Base-by-base conservation (phyloP, 345 rosid genomes). In the Populus pruinosa region DNA sequence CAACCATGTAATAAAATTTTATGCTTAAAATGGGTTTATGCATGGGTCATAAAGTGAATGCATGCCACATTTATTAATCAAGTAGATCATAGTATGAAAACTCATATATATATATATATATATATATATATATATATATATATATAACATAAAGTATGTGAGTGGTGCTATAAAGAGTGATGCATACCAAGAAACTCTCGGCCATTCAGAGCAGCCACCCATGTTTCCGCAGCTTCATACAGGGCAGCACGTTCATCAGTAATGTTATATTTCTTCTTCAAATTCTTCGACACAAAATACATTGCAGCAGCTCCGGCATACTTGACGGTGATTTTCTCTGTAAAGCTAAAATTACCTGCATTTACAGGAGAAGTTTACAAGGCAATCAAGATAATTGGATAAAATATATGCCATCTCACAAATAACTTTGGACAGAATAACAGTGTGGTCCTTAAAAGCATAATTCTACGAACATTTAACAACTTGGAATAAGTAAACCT, bases 231-330 rank as follows among this genome's bases (percentile, higher is more conserved):
- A 82, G 99, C 97, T 56, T 89, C 93, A 62, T 95, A 94, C 71
- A 95, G 83, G 56, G 98, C 85, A 2, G 89, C 91, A 69, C 93
- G 93, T 82, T 93, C 98, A 83, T 95, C 98, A 11, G 91, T 92
- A 43, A 95, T 95, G 86, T 92, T 93, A 82, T 93, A 86, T 78
- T 75, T 93, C 92, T 93, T 95, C 90, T 95, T 95, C 79, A 93
- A 82, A 44, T 90, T 92, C 91, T 93, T 95, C 0, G 99, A 90
- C 38, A 95, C 97, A 70, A 95, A 86, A 82, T 92, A 93, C 99
- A 95, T 95, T 14, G 96, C 97, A 11, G 89, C 87, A 74, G 97
- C 99, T 74, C 98, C 96, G 27, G 91, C 94, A 80, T 95, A 93
- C 75, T 95, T 95, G 0, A 93, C 98, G 18, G 91, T 84, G 71